phyloP scores from a whole-genome alignment of 1,284 basidiomycete genomes.

The Malassezia sympodialis region DNA sequence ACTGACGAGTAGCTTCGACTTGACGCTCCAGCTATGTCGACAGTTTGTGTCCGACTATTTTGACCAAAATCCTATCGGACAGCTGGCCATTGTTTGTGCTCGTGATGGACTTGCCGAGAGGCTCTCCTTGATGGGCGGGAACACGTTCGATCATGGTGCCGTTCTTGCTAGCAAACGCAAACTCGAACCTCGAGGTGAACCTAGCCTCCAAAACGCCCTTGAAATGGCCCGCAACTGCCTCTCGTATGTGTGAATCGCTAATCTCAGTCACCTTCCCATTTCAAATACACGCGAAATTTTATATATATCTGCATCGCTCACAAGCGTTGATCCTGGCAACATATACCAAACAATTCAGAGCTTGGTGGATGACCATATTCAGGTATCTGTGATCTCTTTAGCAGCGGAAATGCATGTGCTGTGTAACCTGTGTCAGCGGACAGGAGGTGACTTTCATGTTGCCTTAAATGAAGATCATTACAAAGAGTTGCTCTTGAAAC shows the following conservation, averaged over 20 bases:
- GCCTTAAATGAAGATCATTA: slow-evolving; percentile 94
- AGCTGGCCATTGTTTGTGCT: slow-evolving; percentile 51
- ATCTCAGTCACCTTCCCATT: slow-evolving; percentile 65
- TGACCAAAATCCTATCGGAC: slow-evolving; percentile 97
- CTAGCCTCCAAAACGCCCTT: slow-evolving; percentile 88
- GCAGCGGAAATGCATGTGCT: slow-evolving; percentile 93
- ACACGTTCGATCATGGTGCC: slow-evolving; percentile 82
- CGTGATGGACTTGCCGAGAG: slow-evolving; percentile 43
- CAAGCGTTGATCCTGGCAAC: slow-evolving; percentile 91
- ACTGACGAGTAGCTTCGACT: slow-evolving; percentile 48
- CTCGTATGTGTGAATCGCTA: slow-evolving; percentile 53
- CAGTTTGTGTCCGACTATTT: slow-evolving; percentile 95
- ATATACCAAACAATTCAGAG: slow-evolving; percentile 81
- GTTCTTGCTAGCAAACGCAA: slow-evolving; percentile 74
- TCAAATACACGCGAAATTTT: slow-evolving; percentile 91
- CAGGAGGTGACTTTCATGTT: slow-evolving; percentile 57
- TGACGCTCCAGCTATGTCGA: slow-evolving; percentile 65
- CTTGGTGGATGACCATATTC: slow-evolving; percentile 66
- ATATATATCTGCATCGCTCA: slow-evolving; percentile 84
- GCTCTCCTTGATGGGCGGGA: slow-evolving; percentile 62
- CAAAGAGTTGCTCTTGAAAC: slow-evolving; percentile 85
- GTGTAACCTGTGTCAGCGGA: slow-evolving; percentile 57
- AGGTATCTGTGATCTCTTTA: slow-evolving; percentile 82
- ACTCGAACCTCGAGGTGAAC: slow-evolving; percentile 80
- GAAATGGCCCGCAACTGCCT: slow-evolving; percentile 61